Evolutionary conservation across 331 rosid genomes (phyloP), one percentile per base, ranked within the genome.

Genomic region (Acacia pycnantha): DNA sequence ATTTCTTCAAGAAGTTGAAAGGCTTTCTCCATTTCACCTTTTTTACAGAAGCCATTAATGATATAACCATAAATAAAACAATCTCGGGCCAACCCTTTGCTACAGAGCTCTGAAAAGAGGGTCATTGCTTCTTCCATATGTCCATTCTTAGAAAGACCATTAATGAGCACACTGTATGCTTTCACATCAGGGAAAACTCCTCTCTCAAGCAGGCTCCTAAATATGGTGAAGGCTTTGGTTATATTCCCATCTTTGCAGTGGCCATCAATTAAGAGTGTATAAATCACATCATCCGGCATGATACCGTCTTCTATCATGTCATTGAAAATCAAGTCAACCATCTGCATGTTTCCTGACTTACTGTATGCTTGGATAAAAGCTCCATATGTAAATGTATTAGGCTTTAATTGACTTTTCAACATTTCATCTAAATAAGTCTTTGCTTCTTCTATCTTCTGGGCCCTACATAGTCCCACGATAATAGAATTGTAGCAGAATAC

Each of bases 381-480:
- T 68, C 89, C 93, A 70, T 83, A 89, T 19, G 92, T 87, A 84
- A 83, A 86, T 44, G 51, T 81, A 85, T 87, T 85, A 48, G 90
- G 94, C 77, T 74, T 80, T 43, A 86, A 68, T 79, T 90, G 90
- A 37, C 59, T 74, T 53, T 74, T 81, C 75, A 85, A 76, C 90
- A 88, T 86, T 73, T 90, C 90, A 73, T n/a, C 78, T 31, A 86
- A 66, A 79, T 73, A 86, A 27, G 37, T 40, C 72, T 69, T 69
- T 21, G 92, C 90, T 69, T 84, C 88, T 68, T 86, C 90, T 59
- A 85, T 74, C 87, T 82, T 83, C 67, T 79, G 79, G 29, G 83
- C 77, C 74, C 82, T 88, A 68, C 89, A 82, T 46, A 90, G 85
- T 26, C 88, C 88, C 61, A 79, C 70, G 66, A 90, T 73, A 72